A percentile compares a stretch with the other conserved stretches of the same genome.
Evolutionary conservation across 2,329 filamentous ascomycete species (phyloP).

Genomic region (Ophiocordyceps camponoti-floridani): DNA sequence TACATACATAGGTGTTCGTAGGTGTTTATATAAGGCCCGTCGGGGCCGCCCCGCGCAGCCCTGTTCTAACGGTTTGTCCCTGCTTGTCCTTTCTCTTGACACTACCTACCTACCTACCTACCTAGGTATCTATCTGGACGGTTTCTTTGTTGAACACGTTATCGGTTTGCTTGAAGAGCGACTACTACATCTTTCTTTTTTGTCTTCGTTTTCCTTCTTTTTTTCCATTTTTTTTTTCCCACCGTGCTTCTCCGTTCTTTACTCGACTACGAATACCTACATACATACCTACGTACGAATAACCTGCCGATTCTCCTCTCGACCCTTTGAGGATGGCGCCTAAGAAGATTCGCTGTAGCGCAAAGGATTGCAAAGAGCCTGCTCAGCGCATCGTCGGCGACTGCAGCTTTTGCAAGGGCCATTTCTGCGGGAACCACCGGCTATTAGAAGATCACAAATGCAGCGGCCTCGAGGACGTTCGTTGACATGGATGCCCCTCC

Average conservation of each 20-base stretch:
- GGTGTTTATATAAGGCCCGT: too few relatives aligned
- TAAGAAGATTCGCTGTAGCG: constrained; percentile 70
- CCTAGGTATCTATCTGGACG: too few relatives aligned
- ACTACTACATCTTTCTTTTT: too few relatives aligned
- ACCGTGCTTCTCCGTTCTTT: background rate
- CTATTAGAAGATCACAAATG: constrained; percentile 92
- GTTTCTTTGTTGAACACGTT: too few relatives aligned
- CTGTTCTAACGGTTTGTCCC: too few relatives aligned
- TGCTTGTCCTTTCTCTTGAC: too few relatives aligned
- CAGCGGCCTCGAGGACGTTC: constrained; percentile 72
- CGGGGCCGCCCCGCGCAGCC: too few relatives aligned
- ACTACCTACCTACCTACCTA: too few relatives aligned
- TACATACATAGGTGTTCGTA: too few relatives aligned
- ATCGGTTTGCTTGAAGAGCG: too few relatives aligned
- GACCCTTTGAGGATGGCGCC: constrained; percentile 33
- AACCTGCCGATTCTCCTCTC: background rate
- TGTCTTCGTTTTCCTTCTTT: too few relatives aligned
- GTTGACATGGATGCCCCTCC: constrained; percentile 10
- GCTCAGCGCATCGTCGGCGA: constrained; percentile 92
- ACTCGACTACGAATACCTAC: too few relatives aligned
- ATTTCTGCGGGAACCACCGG: constrained; percentile 90
- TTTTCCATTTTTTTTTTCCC: background rate
- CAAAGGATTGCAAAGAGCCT: constrained; percentile 73
- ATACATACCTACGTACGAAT: background rate
- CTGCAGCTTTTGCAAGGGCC: constrained; percentile 84